These are phyloP conservation scores for Rhododendron ferrugineum DNA, from an alignment of 148 eudicot genomes.

Conservation along the genomic window DNA sequence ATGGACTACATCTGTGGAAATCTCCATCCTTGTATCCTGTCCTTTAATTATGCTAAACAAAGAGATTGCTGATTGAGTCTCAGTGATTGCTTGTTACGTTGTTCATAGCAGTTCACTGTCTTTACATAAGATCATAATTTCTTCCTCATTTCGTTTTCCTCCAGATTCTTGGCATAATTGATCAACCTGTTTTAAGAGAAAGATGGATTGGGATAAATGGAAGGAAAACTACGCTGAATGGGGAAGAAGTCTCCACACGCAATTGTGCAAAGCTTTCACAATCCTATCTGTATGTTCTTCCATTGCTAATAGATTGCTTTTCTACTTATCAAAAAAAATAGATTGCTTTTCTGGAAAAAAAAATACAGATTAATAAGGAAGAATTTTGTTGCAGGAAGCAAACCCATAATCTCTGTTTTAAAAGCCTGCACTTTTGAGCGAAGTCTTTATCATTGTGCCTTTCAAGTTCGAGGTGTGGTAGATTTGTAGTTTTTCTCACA, in stretches of 20 bases:
- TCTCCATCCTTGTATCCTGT: not conserved
- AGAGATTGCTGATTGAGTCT: not conserved
- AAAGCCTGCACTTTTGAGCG: not conserved
- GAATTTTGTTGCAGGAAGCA: not conserved
- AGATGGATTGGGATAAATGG: constrained; percentile 87
- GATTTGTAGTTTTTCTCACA: not conserved
- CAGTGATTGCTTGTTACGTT: not conserved
- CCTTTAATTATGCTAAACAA: not conserved
- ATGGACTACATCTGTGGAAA: not conserved
- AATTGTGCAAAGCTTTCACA: constrained; percentile 62
- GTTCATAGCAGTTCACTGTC: not conserved
- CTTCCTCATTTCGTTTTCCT: not conserved
- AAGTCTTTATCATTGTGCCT: not conserved
- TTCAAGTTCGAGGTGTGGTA: not conserved
- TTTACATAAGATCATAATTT: not conserved
- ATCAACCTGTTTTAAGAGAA: constrained; percentile 84
- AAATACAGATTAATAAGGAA: not conserved
- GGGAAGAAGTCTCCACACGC: constrained; percentile 77
- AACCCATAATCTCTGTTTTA: not conserved
- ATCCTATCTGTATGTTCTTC: constrained; percentile 67
- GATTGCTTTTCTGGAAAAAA: not conserved
- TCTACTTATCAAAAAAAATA: too few relatives aligned
- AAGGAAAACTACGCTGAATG: constrained; percentile 69
- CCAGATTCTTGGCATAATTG: constrained; percentile 83
- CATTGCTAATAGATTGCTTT: not conserved